Base-by-base conservation (phyloP, 129 eudicot genomes). In the Flaveria bidentis region DNA sequence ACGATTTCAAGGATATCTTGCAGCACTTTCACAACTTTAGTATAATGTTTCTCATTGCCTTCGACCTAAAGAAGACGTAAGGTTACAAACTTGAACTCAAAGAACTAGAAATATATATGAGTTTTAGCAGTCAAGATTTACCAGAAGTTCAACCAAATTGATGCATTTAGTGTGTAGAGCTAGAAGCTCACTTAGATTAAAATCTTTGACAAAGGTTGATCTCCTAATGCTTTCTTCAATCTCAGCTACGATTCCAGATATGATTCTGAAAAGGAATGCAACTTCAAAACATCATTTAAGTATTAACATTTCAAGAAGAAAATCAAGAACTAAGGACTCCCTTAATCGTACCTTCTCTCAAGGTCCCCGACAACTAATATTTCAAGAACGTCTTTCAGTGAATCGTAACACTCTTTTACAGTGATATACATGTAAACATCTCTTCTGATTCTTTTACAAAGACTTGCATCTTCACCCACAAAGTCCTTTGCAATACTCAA, bases 1-100 rank as follows among this genome's bases (percentile, higher is more conserved):
- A 91, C 86, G 72, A 90, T 84, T 74, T 93, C 98, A 74, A 90
- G 85, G 14, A 93, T 73, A 82, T 93, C 98, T 86, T 93, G 98
- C 17, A 93, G 89, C 18, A 80, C 90, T 78, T 83, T 88, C 77
- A 93, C 97, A 72, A 93, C 93, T 81, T 87, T 81, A 33, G 69
- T 28, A 80, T 87, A 80, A 50, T 82, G 89, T 23, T 84, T 80
- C 83, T 87, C 90, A 20, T 90, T 87, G 67, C 98, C 98, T 65
- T 87, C 91, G 72, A 83, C 87, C 97, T 90, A 46, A 53, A 58
- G 33, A 78, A 9, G 47, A 47, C 16, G 5, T n/a, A 22, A 76
- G 25, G 18, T 72, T 55, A 83, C 16, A 62, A 25, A 33, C 51
- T 17, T 20, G 41, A 17, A 76, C 22, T 15, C 20, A 41, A 64